phyloP scores from a whole-genome alignment of 2,329 filamentous ascomycete genomes.

The Penicillium sp. region DNA sequence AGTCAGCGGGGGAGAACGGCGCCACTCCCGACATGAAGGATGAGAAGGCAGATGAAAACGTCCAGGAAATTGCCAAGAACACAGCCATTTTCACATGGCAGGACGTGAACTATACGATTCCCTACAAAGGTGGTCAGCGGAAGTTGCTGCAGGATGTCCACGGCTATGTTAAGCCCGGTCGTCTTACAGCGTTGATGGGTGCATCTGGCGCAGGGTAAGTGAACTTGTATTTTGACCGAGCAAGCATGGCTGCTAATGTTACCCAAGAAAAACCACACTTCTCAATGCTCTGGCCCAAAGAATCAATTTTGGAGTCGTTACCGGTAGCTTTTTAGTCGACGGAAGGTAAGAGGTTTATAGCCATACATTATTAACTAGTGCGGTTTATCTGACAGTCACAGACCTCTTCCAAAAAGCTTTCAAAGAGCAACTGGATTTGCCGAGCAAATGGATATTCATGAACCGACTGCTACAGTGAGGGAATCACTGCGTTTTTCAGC shows the following conservation, averaged over 20 bases:
- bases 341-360: slow-evolving; percentile 33
- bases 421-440: slow-evolving; percentile 52
- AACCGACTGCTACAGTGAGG: slow-evolving; percentile 60
- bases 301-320: slow-evolving; percentile 42
- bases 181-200: slow-evolving; percentile 75
- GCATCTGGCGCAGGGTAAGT: slow-evolving; percentile 56
- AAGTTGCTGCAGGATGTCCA: slow-evolving; percentile 56
- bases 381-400: slow-evolving; percentile 15
- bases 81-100: slow-evolving; percentile 80
- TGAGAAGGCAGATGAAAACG: slow-evolving; percentile 23
- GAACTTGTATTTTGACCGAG: not conserved
- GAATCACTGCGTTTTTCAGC: slow-evolving; percentile 64
- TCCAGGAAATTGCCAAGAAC: slow-evolving; percentile 55
- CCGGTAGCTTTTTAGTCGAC: slow-evolving; percentile 44
- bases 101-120: slow-evolving; percentile 67
- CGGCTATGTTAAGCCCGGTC: slow-evolving; percentile 71
- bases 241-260: not conserved
- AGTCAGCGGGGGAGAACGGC: slow-evolving; percentile 39
- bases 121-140: slow-evolving; percentile 40
- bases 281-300: slow-evolving; percentile 46
- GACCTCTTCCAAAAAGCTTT: slow-evolving; percentile 45
- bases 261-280: slow-evolving; percentile 45
- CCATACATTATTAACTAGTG: not conserved
- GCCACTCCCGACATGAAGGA: slow-evolving; percentile 15
- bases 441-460: slow-evolving; percentile 64